Evolutionary conservation across 768 basidiomycete genomes (phyloP).

Genomic region (Hypholoma sublateritium): DNA sequence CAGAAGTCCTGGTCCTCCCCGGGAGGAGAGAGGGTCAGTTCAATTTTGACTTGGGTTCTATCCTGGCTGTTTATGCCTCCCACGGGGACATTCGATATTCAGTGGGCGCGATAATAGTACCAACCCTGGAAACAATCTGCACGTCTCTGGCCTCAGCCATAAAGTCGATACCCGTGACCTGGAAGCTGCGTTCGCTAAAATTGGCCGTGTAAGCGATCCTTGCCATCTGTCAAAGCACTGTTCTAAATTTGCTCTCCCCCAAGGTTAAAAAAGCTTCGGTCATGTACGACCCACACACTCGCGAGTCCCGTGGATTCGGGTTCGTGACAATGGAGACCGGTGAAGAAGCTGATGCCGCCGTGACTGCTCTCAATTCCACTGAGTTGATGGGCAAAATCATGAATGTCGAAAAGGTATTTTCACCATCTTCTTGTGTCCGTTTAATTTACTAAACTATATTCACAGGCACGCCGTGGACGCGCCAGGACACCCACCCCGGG

Average conservation of each 20-base stretch:
- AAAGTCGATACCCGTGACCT: constrained; percentile 80
- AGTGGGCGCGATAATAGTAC: constrained; percentile 42
- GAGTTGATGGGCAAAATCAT: constrained; percentile 87
- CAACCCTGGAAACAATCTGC: constrained; percentile 68
- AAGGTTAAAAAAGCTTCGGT: constrained; percentile 75
- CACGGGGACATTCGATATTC: constrained; percentile 11
- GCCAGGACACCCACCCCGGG: constrained; percentile 94
- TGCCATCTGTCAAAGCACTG: not conserved
- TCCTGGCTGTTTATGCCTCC: constrained; percentile 19
- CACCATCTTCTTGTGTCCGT: not conserved
- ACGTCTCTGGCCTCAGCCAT: constrained; percentile 58
- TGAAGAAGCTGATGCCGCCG: constrained; percentile 92
- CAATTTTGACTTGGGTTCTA: constrained; percentile 14
- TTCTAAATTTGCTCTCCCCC: constrained; percentile 1
- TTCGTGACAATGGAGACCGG: constrained; percentile 73
- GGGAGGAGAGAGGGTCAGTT: constrained; percentile 57
- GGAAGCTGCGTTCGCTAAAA: constrained; percentile 84
- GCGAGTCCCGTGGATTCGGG: constrained; percentile 70
- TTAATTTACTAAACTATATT: constrained; percentile 5
- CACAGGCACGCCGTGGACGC: constrained; percentile 83
- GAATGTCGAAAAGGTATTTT: constrained; percentile 80
- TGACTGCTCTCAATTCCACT: constrained; percentile 79
- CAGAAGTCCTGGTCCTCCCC: constrained; percentile 62
- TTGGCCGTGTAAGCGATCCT: constrained; percentile 47
- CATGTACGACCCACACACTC: constrained; percentile 71